Evolutionary conservation across 192 early-diverging fungal genomes (phyloP).

Genomic region (Lobosporangium transversale): DNA sequence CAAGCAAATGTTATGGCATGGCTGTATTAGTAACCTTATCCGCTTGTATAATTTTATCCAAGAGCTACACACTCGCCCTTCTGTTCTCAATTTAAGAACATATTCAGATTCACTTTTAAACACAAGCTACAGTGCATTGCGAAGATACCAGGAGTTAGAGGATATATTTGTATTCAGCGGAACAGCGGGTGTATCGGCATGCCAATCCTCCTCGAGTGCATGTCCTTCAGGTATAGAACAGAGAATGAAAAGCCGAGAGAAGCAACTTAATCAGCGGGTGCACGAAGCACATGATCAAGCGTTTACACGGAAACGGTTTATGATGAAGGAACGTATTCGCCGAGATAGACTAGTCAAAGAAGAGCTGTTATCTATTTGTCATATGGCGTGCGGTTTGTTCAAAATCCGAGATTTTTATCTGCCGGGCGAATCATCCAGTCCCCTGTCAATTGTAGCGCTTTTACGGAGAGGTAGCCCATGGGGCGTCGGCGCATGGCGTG

Average conservation of each 20-base stretch:
- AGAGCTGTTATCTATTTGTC: conserved; percentile 35
- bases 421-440: not conserved
- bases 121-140: too few species aligned
- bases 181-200: too few species aligned
- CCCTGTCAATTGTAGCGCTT: conserved; percentile 36
- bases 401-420: too few species aligned
- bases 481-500: conserved; percentile 42
- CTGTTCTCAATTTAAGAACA: too few species aligned
- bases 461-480: conserved; percentile 32
- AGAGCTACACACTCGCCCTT: conserved; percentile 7
- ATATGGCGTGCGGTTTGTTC: conserved; percentile 49
- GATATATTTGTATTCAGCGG: too few species aligned
- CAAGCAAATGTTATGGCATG: conserved; percentile 41
- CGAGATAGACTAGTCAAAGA: conserved; percentile 37
- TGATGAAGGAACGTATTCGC: conserved; percentile 28
- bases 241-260: not conserved
- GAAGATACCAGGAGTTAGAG: too few species aligned
- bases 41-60: conserved; percentile 27
- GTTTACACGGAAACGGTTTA: conserved; percentile 15
- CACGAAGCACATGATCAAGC: conserved; percentile 9
- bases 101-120: too few species aligned
- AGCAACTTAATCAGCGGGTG: conserved; percentile 3
- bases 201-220: conserved; percentile 15
- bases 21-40: conserved; percentile 37
- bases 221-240: not conserved